Percentiles rank a stretch among this genome's conserved stretches.
These are phyloP conservation scores for Silene coronaria DNA, from an alignment of 179 eudicot species.

Conservation along the genomic window DNA sequence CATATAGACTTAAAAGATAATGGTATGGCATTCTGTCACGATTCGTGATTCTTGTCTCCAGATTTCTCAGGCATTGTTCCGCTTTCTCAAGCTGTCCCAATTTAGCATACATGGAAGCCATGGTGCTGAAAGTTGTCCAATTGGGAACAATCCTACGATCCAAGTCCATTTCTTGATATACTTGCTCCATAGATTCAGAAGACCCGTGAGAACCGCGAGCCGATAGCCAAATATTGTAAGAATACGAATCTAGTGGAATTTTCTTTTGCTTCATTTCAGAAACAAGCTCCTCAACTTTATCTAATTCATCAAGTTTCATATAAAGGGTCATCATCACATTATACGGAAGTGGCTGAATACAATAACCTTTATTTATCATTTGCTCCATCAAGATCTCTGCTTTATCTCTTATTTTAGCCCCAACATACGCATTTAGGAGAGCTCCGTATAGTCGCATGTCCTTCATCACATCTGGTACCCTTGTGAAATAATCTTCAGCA, in stretches of 20 bases:
- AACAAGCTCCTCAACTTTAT: slow-evolving; percentile 48
- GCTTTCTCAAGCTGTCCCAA: slow-evolving; percentile 49
- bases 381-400: slow-evolving; percentile 60
- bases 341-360: slow-evolving; percentile 52
- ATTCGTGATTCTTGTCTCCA: slow-evolving; percentile 51
- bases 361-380: slow-evolving; percentile 51
- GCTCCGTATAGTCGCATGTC: slow-evolving; percentile 75
- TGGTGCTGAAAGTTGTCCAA: slow-evolving; percentile 79
- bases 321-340: slow-evolving; percentile 92
- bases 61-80: slow-evolving; percentile 47
- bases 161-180: slow-evolving; percentile 46
- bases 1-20: slow-evolving; percentile 66
- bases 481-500: slow-evolving; percentile 71
- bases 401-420: slow-evolving; percentile 48
- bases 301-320: slow-evolving; percentile 59
- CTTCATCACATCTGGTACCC: slow-evolving; percentile 47
- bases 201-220: slow-evolving; percentile 59
- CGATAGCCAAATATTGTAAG: slow-evolving; percentile 84
- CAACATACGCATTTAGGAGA: slow-evolving; percentile 76
- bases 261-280: slow-evolving; percentile 61
- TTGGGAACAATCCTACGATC: slow-evolving; percentile 41
- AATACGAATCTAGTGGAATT: slow-evolving; percentile 53
- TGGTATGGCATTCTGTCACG: slow-evolving; percentile 66
- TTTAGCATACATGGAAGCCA: slow-evolving; percentile 66
- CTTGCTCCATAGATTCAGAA: slow-evolving; percentile 63